Conservation (phyloP, 495 filamentous ascomycete genomes). For the Hyaloscypha variabilis region DNA sequence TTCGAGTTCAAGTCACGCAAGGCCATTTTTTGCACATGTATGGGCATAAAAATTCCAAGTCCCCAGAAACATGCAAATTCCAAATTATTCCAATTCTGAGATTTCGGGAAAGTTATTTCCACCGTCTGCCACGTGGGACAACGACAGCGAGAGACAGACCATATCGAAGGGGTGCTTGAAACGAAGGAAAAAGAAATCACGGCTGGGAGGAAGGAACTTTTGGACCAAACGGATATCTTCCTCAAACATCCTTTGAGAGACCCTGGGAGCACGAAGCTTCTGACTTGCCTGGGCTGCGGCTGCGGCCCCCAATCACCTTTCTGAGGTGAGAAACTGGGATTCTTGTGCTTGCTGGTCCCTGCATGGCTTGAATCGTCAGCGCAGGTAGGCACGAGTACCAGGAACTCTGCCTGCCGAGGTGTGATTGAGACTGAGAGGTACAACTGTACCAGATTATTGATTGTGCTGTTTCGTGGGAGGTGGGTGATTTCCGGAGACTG, state of each 20-base stretch:
- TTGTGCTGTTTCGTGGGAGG: too few species aligned
- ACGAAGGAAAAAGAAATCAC: background rate
- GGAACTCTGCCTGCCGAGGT: too few species aligned
- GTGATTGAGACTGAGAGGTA: too few species aligned
- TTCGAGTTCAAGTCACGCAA: background rate
- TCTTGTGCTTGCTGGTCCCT: background rate
- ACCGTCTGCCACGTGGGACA: background rate
- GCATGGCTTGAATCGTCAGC: background rate
- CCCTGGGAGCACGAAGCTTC: background rate
- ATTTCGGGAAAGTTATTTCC: too few species aligned
- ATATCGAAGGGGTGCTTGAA: background rate
- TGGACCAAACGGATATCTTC: background rate
- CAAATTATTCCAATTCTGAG: too few species aligned
- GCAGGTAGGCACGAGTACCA: background rate
- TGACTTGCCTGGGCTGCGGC: background rate
- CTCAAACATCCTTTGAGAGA: background rate
- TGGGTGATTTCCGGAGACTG: too few species aligned
- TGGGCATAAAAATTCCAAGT: too few species aligned
- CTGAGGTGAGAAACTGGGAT: background rate
- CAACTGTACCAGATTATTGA: too few species aligned
- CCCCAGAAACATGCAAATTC: too few species aligned
- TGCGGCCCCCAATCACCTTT: background rate
- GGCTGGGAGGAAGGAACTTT: background rate
- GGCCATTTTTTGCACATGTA: too few species aligned
- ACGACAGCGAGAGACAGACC: too few species aligned